Conservation (phyloP, 2,329 filamentous ascomycete species). For the Iodosphaeria phyllophila region DNA sequence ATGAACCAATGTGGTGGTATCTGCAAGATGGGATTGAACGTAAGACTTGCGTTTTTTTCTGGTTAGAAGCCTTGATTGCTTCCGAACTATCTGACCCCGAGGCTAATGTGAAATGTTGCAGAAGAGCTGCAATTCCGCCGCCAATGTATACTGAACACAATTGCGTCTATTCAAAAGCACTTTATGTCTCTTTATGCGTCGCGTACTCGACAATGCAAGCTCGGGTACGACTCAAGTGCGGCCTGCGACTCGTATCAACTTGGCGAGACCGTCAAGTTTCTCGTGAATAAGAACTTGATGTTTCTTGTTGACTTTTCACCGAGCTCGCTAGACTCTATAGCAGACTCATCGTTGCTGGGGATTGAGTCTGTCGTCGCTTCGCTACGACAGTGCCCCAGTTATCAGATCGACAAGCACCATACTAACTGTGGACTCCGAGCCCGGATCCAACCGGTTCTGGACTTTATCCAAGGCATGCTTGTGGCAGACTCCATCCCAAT, state of each 20-base stretch:
- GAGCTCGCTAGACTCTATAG: slow-evolving; percentile 22
- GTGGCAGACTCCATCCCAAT: slow-evolving; percentile 25
- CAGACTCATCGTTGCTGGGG: slow-evolving; percentile 36
- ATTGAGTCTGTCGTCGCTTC: slow-evolving; percentile 39
- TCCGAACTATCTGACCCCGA: too few species aligned
- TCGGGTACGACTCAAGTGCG: slow-evolving; percentile 54
- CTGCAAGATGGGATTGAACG: slow-evolving; percentile 50
- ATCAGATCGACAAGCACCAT: slow-evolving; percentile 59
- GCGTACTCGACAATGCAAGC: slow-evolving; percentile 43
- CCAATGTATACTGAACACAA: slow-evolving; percentile 45
- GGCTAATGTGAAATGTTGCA: too few species aligned
- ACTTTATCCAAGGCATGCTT: slow-evolving; percentile 41
- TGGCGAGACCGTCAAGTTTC: slow-evolving; percentile 59
- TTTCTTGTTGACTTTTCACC: slow-evolving; percentile 37
- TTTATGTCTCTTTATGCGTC: slow-evolving; percentile 51
- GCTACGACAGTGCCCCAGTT: slow-evolving; percentile 47
- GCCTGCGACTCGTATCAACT: slow-evolving; percentile 65
- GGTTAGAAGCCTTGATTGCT: not conserved
- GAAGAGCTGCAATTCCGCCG: slow-evolving; percentile 49
- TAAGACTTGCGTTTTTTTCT: slow-evolving; percentile 14
- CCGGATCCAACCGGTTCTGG: slow-evolving; percentile 44
- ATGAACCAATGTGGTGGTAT: slow-evolving; percentile 46
- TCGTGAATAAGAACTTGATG: slow-evolving; percentile 40
- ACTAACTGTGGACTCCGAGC: slow-evolving; percentile 53
- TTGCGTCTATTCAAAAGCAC: slow-evolving; percentile 50